Conservation (phyloP, 441 rosid species). For the Euphorbia celastroides region DNA sequence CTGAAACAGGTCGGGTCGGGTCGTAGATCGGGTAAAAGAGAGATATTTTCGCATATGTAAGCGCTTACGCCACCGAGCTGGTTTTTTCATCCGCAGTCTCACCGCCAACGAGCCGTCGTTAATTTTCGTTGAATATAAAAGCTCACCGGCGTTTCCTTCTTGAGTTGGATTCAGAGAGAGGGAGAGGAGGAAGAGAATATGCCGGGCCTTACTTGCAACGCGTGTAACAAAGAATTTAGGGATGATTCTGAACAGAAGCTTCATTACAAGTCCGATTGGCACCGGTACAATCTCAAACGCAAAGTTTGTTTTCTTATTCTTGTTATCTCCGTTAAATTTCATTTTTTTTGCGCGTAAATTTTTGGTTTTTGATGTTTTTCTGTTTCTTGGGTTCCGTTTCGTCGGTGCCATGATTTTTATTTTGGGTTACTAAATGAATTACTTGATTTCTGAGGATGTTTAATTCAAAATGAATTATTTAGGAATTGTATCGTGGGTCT, state of each 20-base stretch:
- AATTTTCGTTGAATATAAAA: conserved; percentile 1
- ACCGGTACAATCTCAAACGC: conserved; percentile 96
- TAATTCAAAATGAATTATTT: neutral
- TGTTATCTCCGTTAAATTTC: neutral
- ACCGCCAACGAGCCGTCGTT: conserved; percentile 28
- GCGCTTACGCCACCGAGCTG: neutral
- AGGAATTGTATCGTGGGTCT: neutral
- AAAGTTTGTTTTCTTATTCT: conserved; percentile 38
- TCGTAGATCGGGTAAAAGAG: neutral
- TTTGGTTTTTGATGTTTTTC: neutral
- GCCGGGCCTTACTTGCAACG: conserved; percentile 74
- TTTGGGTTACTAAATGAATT: neutral
- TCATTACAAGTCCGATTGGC: conserved; percentile 97
- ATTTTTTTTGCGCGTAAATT: neutral
- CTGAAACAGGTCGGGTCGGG: neutral
- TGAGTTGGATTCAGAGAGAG: neutral
- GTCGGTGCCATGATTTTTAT: neutral
- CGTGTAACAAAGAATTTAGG: conserved; percentile 76
- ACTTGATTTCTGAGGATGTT: neutral
- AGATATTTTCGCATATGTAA: neutral
- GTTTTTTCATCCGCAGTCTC: conserved; percentile 5
- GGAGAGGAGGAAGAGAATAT: conserved; percentile 22
- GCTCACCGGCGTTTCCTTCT: neutral
- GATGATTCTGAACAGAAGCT: conserved; percentile 71
- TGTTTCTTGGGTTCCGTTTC: neutral